Conservation (phyloP, 2,329 filamentous ascomycete species). For the Eurotiales sp. region DNA sequence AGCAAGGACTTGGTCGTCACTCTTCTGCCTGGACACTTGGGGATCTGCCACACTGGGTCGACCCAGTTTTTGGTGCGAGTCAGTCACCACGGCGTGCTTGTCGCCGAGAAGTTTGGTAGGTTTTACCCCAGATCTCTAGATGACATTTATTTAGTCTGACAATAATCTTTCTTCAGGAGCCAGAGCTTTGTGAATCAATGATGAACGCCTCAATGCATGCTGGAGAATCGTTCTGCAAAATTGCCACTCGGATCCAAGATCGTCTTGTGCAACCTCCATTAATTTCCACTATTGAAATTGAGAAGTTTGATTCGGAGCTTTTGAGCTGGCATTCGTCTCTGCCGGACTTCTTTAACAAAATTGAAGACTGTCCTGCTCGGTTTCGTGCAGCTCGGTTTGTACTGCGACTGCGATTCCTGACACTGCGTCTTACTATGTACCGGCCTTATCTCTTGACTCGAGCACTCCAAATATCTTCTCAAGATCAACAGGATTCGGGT, state of each 20-base stretch:
- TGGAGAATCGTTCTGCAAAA: conserved; percentile 15
- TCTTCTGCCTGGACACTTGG: conserved; percentile 19
- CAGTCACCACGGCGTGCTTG: neutral
- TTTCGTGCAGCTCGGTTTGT: conserved; percentile 12
- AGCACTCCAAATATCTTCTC: conserved; percentile 6
- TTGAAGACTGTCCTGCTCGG: conserved; percentile 2
- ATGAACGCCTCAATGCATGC: conserved; percentile 10
- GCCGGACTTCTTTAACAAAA: neutral
- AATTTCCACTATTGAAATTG: conserved; percentile 9
- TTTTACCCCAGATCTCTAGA: neutral
- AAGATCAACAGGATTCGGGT: conserved; percentile 5
- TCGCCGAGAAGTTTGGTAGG: neutral
- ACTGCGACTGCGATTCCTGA: conserved; percentile 20
- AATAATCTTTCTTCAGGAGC: conserved; percentile 7
- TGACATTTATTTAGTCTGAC: neutral
- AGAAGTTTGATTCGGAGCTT: conserved; percentile 14
- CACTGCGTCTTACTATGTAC: conserved; percentile 20
- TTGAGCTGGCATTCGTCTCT: conserved; percentile 8
- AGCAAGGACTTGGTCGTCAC: conserved; percentile 24
- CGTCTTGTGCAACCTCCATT: conserved; percentile 14
- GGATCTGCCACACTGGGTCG: conserved; percentile 16
- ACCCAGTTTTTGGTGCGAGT: conserved; percentile 3
- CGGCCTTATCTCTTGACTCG: conserved; percentile 17
- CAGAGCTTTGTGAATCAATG: conserved; percentile 1
- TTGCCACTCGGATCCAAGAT: conserved; percentile 18